phyloP scores from a whole-genome alignment of 2,329 filamentous ascomycete species.

The Aspergillus pseudoviridinutans region DNA sequence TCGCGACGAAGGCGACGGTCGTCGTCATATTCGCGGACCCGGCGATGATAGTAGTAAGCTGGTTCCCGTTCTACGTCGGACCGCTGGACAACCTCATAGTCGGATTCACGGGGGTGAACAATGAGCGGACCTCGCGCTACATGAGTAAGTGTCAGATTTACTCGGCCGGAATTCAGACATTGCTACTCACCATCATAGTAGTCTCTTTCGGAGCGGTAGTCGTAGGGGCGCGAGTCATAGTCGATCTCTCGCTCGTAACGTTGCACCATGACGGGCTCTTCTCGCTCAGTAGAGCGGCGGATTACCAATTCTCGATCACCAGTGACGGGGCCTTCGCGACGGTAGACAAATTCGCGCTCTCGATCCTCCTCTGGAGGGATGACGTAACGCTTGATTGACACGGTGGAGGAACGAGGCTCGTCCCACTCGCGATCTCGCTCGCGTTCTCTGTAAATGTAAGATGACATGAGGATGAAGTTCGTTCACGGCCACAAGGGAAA shows the following conservation, averaged over 20 bases:
- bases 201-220: constrained; percentile 43
- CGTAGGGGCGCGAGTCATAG: constrained; percentile 44
- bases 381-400: constrained; percentile 56
- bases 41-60: constrained; percentile 60
- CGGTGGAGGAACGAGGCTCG: constrained; percentile 36
- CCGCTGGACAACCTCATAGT: constrained; percentile 58
- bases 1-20: constrained; percentile 44
- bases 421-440: constrained; percentile 41
- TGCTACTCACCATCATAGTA: constrained; percentile 44
- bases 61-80: constrained; percentile 54
- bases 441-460: constrained; percentile 38
- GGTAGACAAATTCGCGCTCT: constrained; percentile 23
- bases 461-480: constrained; percentile 20
- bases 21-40: constrained; percentile 52
- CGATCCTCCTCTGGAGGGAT: constrained; percentile 41
- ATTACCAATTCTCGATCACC: constrained; percentile 43
- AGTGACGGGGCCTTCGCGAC: constrained; percentile 28
- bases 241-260: constrained; percentile 47
- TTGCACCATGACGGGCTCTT: constrained; percentile 37
- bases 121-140: constrained; percentile 51
- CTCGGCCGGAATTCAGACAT: constrained; percentile 39
- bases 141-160: constrained; percentile 48
- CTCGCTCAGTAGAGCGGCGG: constrained; percentile 44
- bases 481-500: not conserved
- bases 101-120: constrained; percentile 48